Percentiles rank a stretch among this genome's conserved stretches.
Evolutionary conservation across 371 early-diverging fungal genomes (phyloP).

Genomic region (Furculomyces boomerangus): DNA sequence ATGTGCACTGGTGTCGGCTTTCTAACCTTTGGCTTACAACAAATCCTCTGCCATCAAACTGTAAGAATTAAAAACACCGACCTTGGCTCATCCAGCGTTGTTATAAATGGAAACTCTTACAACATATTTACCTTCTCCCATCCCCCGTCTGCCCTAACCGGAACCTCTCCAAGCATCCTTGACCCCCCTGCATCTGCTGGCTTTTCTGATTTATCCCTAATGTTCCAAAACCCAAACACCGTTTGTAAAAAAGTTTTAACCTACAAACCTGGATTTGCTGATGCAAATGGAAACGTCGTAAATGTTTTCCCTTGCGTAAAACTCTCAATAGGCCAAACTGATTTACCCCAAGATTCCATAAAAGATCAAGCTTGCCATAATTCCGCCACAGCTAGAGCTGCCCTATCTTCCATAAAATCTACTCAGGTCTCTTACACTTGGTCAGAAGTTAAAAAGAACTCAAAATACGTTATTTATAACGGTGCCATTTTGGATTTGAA

Average conservation of each 20-base stretch:
- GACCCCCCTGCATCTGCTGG: slow-evolving; percentile 44
- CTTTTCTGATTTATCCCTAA: slow-evolving; percentile 50
- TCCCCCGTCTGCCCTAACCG: slow-evolving; percentile 19
- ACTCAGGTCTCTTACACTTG: slow-evolving; percentile 48
- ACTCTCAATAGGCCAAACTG: slow-evolving; percentile 16
- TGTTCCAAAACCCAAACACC: slow-evolving; percentile 52
- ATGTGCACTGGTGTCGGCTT: slow-evolving; percentile 38
- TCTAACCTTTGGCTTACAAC: slow-evolving; percentile 38
- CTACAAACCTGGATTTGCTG: slow-evolving; percentile 18
- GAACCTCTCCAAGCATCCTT: slow-evolving; percentile 28
- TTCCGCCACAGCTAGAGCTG: slow-evolving; percentile 20
- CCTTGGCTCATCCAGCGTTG: slow-evolving; percentile 27
- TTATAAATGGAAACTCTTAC: slow-evolving; percentile 40
- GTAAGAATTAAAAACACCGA: slow-evolving; percentile 21
- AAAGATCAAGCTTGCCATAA: slow-evolving; percentile 39
- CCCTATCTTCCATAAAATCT: slow-evolving; percentile 22
- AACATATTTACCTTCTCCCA: slow-evolving; percentile 30
- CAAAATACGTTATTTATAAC: slow-evolving; percentile 44
- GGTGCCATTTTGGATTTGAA: slow-evolving; percentile 45
- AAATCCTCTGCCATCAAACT: slow-evolving; percentile 27
- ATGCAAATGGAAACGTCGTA: slow-evolving; percentile 30
- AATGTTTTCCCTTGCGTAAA: slow-evolving; percentile 56
- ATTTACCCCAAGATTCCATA: not conserved
- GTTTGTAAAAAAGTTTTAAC: slow-evolving; percentile 35
- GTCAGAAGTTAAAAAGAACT: slow-evolving; percentile 30